phyloP scores from a whole-genome alignment of 306 rosid genomes.

The Biancaea sappan region DNA sequence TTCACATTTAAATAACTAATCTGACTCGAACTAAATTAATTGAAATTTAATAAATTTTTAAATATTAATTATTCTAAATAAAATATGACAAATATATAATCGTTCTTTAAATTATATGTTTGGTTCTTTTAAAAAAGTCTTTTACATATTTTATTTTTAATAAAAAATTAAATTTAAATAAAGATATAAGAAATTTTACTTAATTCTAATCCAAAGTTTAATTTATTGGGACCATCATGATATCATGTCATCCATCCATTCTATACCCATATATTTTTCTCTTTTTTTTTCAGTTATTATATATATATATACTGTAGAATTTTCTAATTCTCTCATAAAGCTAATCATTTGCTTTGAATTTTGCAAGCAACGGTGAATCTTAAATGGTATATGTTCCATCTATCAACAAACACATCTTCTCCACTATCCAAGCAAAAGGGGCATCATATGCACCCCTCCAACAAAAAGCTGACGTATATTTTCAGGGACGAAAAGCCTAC shows the following conservation, averaged over 20 bases:
- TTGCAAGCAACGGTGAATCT: constrained; percentile 56
- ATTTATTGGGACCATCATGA: constrained; percentile 45
- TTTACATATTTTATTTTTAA: too few species aligned
- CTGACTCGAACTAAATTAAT: too few species aligned
- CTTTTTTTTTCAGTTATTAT: neutral
- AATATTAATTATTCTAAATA: too few species aligned
- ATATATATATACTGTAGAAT: neutral
- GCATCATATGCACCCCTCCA: constrained; percentile 16
- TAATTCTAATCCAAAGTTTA: too few species aligned
- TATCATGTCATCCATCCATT: constrained; percentile 40
- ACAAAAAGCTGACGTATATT: constrained; percentile 51
- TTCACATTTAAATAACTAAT: too few species aligned
- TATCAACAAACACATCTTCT: constrained; percentile 49
- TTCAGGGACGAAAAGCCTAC: constrained; percentile 46
- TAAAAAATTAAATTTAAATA: too few species aligned
- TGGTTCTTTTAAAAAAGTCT: too few species aligned
- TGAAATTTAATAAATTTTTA: too few species aligned
- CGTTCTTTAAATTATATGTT: too few species aligned
- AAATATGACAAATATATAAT: too few species aligned
- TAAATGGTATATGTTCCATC: constrained; percentile 68
- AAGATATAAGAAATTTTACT: too few species aligned
- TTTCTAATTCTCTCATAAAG: constrained; percentile 29
- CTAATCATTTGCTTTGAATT: constrained; percentile 80
- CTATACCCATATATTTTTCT: constrained; percentile 29
- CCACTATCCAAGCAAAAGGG: constrained; percentile 62